Base-by-base conservation (phyloP, 106 monocot genomes). In the Dendrobium officinale region DNA sequence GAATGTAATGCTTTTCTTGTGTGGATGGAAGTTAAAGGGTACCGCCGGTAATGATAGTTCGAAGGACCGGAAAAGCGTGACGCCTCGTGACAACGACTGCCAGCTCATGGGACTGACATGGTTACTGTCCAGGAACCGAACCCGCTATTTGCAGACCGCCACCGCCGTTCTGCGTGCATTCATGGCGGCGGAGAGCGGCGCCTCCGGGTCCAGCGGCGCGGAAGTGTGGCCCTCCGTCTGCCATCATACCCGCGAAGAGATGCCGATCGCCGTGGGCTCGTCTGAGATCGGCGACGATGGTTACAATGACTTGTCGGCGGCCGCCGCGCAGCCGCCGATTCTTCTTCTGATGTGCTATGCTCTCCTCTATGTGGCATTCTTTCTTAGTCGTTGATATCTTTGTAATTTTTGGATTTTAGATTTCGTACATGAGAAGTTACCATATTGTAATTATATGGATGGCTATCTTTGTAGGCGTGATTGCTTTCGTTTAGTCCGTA, bases 71-170 rank as follows among this genome's bases (percentile, higher is more conserved):
- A 81, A 61, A n/a, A 26, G 45, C 15, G 79, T 51, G 16, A 47
- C 2, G 42, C 6, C 81, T 13, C 73, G 22, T 19, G 78, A 37
- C 51, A 55, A 75, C 42, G 77, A 82, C 27, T 96, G 96, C 88
- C 86, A 96, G 81, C 82, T 94, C 20, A 89, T 94, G 96, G 96
- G 93, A 6, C 41, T 96, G 79, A 94, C 92, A 51, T 96, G 96
- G 96, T 90, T 96, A 17, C 88, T 96, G 29, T 78, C 86, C 24
- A 82, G 76, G 80, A 96, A 96, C 89, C 84, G 83, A 54, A 96
- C 94, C 56, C 83, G 33, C 45, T 96, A 92, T 85, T 87, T 94
- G 68, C 84, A 88, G 19, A 64, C 92, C 4, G 88, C 81, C 72
- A 88, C 87, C 22, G 77, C 86, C 54, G 88, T 94, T 51, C 81